These are phyloP conservation scores for Alternaria gansuensis DNA, from an alignment of 2,329 filamentous ascomycete species.

Conservation along the genomic window DNA sequence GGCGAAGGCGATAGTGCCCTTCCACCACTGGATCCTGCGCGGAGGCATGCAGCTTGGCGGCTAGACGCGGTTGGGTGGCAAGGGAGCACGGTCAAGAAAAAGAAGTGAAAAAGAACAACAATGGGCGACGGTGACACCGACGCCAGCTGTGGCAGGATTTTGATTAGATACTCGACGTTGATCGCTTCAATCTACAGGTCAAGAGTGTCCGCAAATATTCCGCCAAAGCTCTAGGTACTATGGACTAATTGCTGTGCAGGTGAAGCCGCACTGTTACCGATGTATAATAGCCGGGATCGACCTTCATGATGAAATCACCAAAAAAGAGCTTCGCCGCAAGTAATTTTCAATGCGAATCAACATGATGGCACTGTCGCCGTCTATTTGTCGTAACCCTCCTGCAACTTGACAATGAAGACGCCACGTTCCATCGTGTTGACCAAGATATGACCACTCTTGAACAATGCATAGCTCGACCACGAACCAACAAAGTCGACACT, in stretches of 20 bases:
- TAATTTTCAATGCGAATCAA: background rate
- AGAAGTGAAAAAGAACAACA: background rate
- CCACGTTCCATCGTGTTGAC: slow-evolving; percentile 55
- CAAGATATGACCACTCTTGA: slow-evolving; percentile 53
- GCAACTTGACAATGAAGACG: slow-evolving; percentile 50
- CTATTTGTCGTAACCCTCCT: slow-evolving; percentile 29
- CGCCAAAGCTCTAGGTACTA: background rate
- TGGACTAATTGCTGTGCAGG: background rate
- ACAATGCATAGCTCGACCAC: slow-evolving; percentile 55
- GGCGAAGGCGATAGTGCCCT: slow-evolving; percentile 3
- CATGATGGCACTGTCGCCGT: background rate
- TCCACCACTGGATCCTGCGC: slow-evolving; percentile 9
- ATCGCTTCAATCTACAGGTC: background rate
- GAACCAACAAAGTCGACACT: slow-evolving; percentile 55
- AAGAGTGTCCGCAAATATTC: background rate
- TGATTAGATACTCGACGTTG: background rate
- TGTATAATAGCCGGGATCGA: slow-evolving; percentile 5
- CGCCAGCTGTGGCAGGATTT: background rate
- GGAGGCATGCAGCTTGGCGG: background rate
- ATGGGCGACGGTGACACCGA: background rate
- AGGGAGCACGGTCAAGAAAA: background rate
- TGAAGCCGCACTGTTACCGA: background rate
- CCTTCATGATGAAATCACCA: background rate
- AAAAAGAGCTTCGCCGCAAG: background rate
- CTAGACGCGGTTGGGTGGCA: background rate